Evolutionary conservation across 1,284 basidiomycete species (phyloP).

Genomic region (Pseudozyma pruni): DNA sequence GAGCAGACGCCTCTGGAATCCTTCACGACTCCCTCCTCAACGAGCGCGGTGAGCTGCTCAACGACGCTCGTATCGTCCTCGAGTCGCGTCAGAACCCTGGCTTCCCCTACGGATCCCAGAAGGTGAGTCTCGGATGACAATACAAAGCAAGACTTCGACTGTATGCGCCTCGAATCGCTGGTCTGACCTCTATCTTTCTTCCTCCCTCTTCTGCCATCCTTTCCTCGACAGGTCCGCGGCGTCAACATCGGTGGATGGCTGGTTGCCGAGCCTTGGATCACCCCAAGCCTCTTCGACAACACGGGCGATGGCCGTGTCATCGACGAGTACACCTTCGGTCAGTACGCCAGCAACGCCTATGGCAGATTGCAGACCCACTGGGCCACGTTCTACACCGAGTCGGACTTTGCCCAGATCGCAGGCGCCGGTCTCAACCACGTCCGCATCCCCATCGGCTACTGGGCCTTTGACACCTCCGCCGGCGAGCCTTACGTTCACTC

Average conservation of each 20-base stretch:
- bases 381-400: slow-evolving; percentile 83
- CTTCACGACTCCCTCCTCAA: slow-evolving; percentile 40
- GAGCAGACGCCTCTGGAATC: slow-evolving; percentile 23
- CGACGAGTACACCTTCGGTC: slow-evolving; percentile 87
- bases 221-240: slow-evolving; percentile 51
- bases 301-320: slow-evolving; percentile 68
- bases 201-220: neutral
- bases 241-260: slow-evolving; percentile 67
- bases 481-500: slow-evolving; percentile 88
- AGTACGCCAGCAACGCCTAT: slow-evolving; percentile 69
- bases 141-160: neutral
- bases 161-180: neutral
- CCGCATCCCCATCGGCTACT: slow-evolving; percentile 88
- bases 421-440: slow-evolving; percentile 74
- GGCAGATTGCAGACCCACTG: slow-evolving; percentile 72
- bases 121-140: slow-evolving; percentile 14
- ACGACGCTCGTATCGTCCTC: slow-evolving; percentile 40
- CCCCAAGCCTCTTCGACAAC: slow-evolving; percentile 71
- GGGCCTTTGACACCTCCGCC: slow-evolving; percentile 84
- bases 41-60: slow-evolving; percentile 35
- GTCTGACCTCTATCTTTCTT: neutral
- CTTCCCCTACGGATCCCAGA: slow-evolving; percentile 34
- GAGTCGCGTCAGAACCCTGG: slow-evolving; percentile 40
- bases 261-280: slow-evolving; percentile 65
- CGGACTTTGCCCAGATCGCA: slow-evolving; percentile 77